Conservation (phyloP, 768 basidiomycete genomes). For the Boletus barrowsii region DNA sequence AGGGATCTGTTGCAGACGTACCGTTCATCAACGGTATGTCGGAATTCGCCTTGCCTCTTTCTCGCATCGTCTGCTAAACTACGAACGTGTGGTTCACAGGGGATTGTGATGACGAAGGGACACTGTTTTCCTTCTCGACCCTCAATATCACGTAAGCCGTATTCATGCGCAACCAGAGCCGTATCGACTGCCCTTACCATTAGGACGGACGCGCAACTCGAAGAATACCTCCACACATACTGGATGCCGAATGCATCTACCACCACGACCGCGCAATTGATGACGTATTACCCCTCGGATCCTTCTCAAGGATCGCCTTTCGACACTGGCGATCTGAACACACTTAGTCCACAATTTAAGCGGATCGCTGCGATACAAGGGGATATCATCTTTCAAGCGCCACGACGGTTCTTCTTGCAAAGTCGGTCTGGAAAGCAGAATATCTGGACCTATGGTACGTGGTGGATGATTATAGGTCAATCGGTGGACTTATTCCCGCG, state of each 20-base stretch:
- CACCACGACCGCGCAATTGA: constrained; percentile 25
- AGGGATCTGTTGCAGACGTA: constrained; percentile 26
- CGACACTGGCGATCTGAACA: constrained; percentile 43
- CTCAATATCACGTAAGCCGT: background rate
- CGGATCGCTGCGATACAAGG: constrained; percentile 49
- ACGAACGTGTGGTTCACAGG: constrained; percentile 5
- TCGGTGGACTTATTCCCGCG: background rate
- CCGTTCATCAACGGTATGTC: constrained; percentile 4
- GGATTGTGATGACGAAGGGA: constrained; percentile 41
- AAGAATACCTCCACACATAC: background rate
- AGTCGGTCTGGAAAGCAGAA: constrained; percentile 36
- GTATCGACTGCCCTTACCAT: background rate
- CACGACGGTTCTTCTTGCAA: constrained; percentile 46
- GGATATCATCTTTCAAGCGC: constrained; percentile 49
- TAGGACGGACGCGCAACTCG: background rate
- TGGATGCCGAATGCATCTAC: constrained; percentile 28
- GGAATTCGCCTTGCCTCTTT: too few species aligned
- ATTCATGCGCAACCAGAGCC: too few species aligned
- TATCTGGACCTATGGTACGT: constrained; percentile 34
- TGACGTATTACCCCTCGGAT: constrained; percentile 36
- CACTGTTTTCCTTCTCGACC: constrained; percentile 29
- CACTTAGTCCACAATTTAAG: constrained; percentile 48
- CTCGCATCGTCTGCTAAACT: too few species aligned
- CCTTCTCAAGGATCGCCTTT: constrained; percentile 50
- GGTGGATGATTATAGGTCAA: background rate